A percentile compares a stretch with the other conserved stretches of the same genome.
Conservation (phyloP, 2,329 filamentous ascomycete genomes). For the Dactylellina parvicollis region DNA sequence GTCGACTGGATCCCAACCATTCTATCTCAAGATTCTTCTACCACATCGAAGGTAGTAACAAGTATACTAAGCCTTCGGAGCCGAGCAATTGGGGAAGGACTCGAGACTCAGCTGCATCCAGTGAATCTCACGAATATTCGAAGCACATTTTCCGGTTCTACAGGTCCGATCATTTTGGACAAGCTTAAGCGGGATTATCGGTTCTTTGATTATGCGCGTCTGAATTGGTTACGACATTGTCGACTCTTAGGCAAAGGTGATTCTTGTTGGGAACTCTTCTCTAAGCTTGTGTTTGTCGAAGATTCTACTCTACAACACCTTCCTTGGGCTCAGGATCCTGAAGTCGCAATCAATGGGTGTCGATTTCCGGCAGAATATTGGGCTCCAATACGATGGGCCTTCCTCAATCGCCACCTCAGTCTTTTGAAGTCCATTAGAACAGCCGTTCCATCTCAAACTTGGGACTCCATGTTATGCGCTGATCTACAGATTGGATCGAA, state of each 20-base stretch:
- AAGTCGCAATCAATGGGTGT: background rate
- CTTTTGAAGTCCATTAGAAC: background rate
- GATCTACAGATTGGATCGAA: background rate
- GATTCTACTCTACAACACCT: background rate
- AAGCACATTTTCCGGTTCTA: background rate
- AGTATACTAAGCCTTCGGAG: background rate
- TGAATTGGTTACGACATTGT: background rate
- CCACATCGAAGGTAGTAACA: background rate
- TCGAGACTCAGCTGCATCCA: background rate
- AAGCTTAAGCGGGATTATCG: background rate
- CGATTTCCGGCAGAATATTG: background rate
- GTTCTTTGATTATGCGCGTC: background rate
- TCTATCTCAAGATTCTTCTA: background rate
- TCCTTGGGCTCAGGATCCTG: background rate
- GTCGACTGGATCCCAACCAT: slow-evolving; percentile 1
- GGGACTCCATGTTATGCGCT: background rate
- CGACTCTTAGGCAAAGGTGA: background rate
- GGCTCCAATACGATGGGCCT: background rate
- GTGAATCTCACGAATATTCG: background rate
- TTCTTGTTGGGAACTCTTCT: background rate
- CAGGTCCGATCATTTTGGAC: background rate
- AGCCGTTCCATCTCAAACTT: background rate
- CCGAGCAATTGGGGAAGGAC: too few species aligned
- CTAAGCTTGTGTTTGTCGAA: background rate
- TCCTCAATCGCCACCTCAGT: background rate